Evolutionary conservation across 768 basidiomycete genomes (phyloP).

Genomic region (Mycena venus): DNA sequence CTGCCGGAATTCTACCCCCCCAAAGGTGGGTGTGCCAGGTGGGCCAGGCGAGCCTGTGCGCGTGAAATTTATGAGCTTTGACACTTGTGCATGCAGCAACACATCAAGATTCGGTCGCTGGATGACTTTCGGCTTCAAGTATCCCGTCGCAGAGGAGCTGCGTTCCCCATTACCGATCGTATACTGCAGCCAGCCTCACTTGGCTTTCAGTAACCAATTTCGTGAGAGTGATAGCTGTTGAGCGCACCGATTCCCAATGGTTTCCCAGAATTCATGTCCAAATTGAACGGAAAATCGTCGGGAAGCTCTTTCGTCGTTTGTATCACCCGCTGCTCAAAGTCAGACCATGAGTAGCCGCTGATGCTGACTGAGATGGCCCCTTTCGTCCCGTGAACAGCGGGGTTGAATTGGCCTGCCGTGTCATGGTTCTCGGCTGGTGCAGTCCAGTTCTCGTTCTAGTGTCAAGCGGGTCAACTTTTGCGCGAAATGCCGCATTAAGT

Average conservation of each 20-base stretch:
- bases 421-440: slow-evolving; percentile 45
- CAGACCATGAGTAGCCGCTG: slow-evolving; percentile 35
- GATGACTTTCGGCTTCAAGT: no score
- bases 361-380: slow-evolving; percentile 43
- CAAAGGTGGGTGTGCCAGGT: no score
- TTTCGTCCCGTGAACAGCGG: slow-evolving; percentile 40
- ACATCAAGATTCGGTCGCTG: no score
- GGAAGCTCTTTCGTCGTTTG: slow-evolving; percentile 38
- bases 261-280: slow-evolving; percentile 47
- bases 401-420: slow-evolving; percentile 43
- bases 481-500: no score
- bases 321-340: slow-evolving; percentile 40
- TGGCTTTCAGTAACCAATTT: slow-evolving; percentile 41
- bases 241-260: no score
- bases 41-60: no score
- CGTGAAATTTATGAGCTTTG: neutral
- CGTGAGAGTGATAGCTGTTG: no score
- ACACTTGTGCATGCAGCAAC: slow-evolving; percentile 32
- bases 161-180: slow-evolving; percentile 36
- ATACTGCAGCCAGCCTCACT: slow-evolving; percentile 33
- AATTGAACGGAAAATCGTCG: no score
- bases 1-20: no score
- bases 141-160: slow-evolving; percentile 37
- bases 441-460: slow-evolving; percentile 40
- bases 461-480: no score